These are phyloP conservation scores for Pseudotsuga menziesii DNA, from an alignment of 75 land plant species.

Conservation along the genomic window DNA sequence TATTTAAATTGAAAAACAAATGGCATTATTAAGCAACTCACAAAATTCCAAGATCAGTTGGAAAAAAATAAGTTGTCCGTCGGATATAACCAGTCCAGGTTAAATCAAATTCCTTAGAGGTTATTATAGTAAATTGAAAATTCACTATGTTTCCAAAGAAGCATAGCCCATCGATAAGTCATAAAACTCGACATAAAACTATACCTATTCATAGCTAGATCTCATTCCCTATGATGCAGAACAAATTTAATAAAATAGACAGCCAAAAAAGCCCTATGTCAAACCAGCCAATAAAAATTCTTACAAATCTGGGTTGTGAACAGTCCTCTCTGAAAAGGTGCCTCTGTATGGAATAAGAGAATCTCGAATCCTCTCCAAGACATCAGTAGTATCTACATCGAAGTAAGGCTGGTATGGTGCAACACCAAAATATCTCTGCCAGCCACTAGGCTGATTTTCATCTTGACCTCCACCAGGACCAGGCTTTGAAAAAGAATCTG, in stretches of 20 bases:
- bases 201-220: background rate
- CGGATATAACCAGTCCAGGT: too few relatives aligned
- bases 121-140: background rate
- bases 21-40: too few relatives aligned
- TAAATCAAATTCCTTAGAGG: too few relatives aligned
- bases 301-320: constrained; percentile 90
- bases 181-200: background rate
- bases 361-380: constrained; percentile 84
- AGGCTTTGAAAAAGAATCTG: constrained; percentile 95
- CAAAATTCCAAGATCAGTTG: too few relatives aligned
- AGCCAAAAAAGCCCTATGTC: background rate
- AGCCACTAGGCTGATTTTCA: constrained; percentile 56
- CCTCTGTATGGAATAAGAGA: constrained; percentile 88
- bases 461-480: constrained; percentile 48
- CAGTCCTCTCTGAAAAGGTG: constrained; percentile 75
- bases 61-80: too few relatives aligned
- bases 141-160: background rate
- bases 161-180: background rate
- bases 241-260: background rate
- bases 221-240: background rate
- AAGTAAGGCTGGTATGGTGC: constrained; percentile 90
- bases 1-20: too few relatives aligned
- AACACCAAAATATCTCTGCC: constrained; percentile 66
- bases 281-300: background rate
- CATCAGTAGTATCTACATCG: constrained; percentile 96